Percentiles rank a stretch among this genome's conserved stretches.
phyloP scores from a whole-genome alignment of 176 grass and related monocot species.

The Phoenix roebelenii region DNA sequence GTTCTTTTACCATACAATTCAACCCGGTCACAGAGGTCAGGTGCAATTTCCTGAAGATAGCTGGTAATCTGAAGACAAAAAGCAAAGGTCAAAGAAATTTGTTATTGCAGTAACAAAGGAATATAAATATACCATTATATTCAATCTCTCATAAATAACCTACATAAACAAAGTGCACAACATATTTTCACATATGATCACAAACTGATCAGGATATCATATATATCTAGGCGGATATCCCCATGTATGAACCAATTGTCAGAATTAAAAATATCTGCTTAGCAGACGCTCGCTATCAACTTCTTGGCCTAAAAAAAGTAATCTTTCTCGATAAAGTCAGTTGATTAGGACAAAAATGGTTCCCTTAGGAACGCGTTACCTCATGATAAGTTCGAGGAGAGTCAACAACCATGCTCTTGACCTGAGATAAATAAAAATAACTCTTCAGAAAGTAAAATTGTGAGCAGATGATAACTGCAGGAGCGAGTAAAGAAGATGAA shows the following conservation, averaged over 20 bases:
- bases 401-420: slow-evolving; percentile 78
- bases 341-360: too few relatives aligned
- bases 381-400: slow-evolving; percentile 90
- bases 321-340: too few relatives aligned
- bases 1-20: slow-evolving; percentile 71
- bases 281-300: too few relatives aligned
- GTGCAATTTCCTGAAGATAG: slow-evolving; percentile 87
- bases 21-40: slow-evolving; percentile 80
- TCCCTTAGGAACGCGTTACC: too few relatives aligned
- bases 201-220: too few relatives aligned
- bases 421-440: slow-evolving; percentile 32
- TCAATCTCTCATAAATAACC: too few relatives aligned
- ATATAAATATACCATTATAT: background rate
- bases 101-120: background rate
- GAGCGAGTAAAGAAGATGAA: background rate
- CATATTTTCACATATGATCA: too few relatives aligned
- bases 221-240: background rate
- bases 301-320: too few relatives aligned
- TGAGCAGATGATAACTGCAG: background rate
- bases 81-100: background rate
- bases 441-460: slow-evolving; percentile 10
- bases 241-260: background rate
- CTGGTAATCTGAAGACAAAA: slow-evolving; percentile 51
- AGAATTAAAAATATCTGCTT: background rate
- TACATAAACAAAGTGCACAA: too few relatives aligned